Base-by-base conservation (phyloP, 495 filamentous ascomycete species). In the Daldinia vernicosa region DNA sequence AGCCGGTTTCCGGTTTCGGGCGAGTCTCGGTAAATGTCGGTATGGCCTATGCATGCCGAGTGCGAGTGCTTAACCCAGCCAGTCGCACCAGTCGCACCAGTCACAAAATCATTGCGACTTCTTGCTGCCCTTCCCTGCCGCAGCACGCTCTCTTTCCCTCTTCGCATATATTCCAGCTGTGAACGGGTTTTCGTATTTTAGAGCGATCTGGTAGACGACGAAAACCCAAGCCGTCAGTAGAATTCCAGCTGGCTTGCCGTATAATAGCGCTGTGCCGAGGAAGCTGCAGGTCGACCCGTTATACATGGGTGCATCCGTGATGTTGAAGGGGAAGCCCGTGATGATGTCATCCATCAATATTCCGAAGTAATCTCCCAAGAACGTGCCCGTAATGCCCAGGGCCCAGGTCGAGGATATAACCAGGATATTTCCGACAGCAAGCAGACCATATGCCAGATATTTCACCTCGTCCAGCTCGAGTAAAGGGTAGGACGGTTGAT, bases 311-410 rank as follows among this genome's bases (percentile, higher is more conserved):
- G 94, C 92, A 68, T 89, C 88, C 27, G 91, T 95, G 58, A 98
- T 82, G 80, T 93, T 98, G 88, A 99, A 99, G 1, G 95, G 95
- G 78, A 99, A 99, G 11, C 91, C 89, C 5, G 93, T 97, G 50
- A 99, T 94, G 53, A 92, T 93, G 75, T 88, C 84, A 76, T 98
- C 94, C 95, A 98, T 96, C 69, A 99, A 84, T 76, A 99, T 98
- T 39, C 95, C 95, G 75, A 97, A 99, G 83, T 99, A 99, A 83
- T 99, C 95, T 63, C 95, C 95, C 27, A 99, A 84, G 79, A 98
- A 99, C 70, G 95, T 99, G 62, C 95, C 96, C 9, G 95, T 98
- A 67, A 99, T 85, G 50, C 95, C 95, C n/a, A 99, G 87, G 28
- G 89, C 91, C 88, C 89, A 97, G 83, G 97, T 98, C 66, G 89